Evolutionary conservation across 164 flowering plant species (phyloP).

Genomic region (Umbilicus rupestris): DNA sequence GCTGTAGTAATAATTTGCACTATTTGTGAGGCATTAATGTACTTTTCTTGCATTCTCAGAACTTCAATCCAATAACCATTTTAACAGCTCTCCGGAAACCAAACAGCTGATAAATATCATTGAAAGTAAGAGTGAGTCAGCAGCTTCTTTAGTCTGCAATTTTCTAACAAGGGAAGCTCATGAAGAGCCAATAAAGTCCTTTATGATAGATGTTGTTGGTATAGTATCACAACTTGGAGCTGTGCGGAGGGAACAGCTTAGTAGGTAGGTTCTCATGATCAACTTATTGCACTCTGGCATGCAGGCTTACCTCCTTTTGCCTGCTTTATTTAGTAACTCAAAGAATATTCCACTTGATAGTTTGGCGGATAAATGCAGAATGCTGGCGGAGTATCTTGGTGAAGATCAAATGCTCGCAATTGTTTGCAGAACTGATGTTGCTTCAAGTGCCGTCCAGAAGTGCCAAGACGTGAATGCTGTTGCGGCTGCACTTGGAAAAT

Average conservation of each 20-base stretch:
- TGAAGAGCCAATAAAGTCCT: constrained; percentile 11
- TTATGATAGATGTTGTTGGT: constrained; percentile 37
- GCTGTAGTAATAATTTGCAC: not conserved
- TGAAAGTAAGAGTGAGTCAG: constrained; percentile 24
- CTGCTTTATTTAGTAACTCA: not conserved
- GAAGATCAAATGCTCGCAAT: constrained; percentile 57
- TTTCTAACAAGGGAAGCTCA: constrained; percentile 9
- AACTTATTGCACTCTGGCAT: not conserved
- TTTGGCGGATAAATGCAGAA: constrained; percentile 25
- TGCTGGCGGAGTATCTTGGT: constrained; percentile 54
- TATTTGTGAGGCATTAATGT: not conserved
- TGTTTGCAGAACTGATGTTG: constrained; percentile 40
- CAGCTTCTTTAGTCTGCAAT: constrained; percentile 38
- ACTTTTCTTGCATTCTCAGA: constrained; percentile 24
- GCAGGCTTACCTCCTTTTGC: not conserved
- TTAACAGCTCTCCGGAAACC: constrained; percentile 17
- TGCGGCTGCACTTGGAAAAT: constrained; percentile 25
- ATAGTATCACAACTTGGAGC: constrained; percentile 68
- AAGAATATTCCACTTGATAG: not conserved
- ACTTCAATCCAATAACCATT: constrained; percentile 5
- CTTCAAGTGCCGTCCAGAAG: constrained; percentile 28
- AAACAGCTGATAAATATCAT: constrained; percentile 29
- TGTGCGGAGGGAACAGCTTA: constrained; percentile 22
- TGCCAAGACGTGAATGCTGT: constrained; percentile 23
- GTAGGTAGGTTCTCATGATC: constrained; percentile 25